A percentile compares a stretch with the other conserved stretches of the same genome.
Conservation (phyloP, 139 green algal species). For the Tetraselmis striata region DNA sequence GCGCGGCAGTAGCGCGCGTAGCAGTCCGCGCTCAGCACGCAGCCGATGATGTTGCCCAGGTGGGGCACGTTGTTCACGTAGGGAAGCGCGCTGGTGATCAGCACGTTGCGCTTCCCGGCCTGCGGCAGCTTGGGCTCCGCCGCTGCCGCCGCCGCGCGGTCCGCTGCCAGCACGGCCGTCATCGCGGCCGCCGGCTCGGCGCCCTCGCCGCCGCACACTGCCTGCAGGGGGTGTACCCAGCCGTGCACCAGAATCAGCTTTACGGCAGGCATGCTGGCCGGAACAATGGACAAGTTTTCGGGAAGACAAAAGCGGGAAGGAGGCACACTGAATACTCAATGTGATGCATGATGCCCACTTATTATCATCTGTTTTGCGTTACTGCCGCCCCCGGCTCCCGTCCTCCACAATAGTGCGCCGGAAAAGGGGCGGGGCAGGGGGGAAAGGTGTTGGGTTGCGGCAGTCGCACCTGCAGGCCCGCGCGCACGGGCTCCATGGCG, state of each 20-base stretch:
- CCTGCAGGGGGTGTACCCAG: too few species aligned
- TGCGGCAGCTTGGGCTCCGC: slow-evolving; percentile 37
- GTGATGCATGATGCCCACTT: too few species aligned
- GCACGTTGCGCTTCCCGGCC: slow-evolving; percentile 43
- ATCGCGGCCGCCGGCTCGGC: slow-evolving; percentile 5
- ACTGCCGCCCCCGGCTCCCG: too few species aligned
- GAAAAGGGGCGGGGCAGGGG: too few species aligned
- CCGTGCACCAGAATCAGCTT: too few species aligned
- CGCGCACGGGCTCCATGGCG: neutral
- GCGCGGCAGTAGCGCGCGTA: slow-evolving; percentile 86
- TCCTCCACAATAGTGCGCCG: too few species aligned
- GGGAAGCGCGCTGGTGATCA: slow-evolving; percentile 89
- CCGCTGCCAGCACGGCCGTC: slow-evolving; percentile 18
- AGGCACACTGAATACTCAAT: too few species aligned
- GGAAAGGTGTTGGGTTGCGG: too few species aligned
- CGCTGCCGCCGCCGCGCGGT: slow-evolving; percentile 29
- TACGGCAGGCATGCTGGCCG: too few species aligned
- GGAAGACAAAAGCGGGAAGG: too few species aligned
- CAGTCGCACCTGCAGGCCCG: neutral
- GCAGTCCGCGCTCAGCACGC: slow-evolving; percentile 88
- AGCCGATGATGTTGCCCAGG: slow-evolving; percentile 98
- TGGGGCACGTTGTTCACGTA: slow-evolving; percentile 99
- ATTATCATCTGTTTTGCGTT: too few species aligned
- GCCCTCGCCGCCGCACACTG: neutral
- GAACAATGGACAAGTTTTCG: too few species aligned